Evolutionary conservation across 306 rosid species (phyloP).

Genomic region (Gleditsia sinensis): DNA sequence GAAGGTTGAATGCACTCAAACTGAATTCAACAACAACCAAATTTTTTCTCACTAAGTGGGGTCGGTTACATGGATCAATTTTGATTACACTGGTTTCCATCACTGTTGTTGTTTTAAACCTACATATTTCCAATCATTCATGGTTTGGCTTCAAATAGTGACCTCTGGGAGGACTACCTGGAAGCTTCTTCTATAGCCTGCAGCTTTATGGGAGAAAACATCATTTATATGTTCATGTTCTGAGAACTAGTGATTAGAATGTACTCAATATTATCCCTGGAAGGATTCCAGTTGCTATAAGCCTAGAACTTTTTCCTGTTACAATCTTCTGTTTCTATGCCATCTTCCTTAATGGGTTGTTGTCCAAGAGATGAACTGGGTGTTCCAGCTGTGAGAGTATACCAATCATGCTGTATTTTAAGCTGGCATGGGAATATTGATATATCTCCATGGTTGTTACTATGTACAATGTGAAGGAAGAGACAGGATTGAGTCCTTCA

Average conservation of each 20-base stretch:
- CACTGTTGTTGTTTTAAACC: not conserved
- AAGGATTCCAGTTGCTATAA: not conserved
- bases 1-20: too few species aligned
- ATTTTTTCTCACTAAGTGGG: too few species aligned
- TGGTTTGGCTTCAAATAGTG: too few species aligned
- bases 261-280: too few species aligned
- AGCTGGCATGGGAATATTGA: not conserved
- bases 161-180: too few species aligned
- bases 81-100: too few species aligned
- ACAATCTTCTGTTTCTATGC: not conserved
- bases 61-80: too few species aligned
- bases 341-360: not conserved
- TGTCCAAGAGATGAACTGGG: not conserved
- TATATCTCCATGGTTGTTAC: not conserved
- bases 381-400: not conserved
- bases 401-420: not conserved
- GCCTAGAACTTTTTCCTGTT: not conserved
- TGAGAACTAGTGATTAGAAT: too few species aligned
- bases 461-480: not conserved
- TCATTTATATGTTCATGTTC: too few species aligned
- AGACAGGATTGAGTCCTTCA: not conserved
- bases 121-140: not conserved
- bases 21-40: too few species aligned
- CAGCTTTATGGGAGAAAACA: too few species aligned
- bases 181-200: too few species aligned